Evolutionary conservation across 441 rosid genomes (phyloP).

Genomic region (Gossypium gossypioides): DNA sequence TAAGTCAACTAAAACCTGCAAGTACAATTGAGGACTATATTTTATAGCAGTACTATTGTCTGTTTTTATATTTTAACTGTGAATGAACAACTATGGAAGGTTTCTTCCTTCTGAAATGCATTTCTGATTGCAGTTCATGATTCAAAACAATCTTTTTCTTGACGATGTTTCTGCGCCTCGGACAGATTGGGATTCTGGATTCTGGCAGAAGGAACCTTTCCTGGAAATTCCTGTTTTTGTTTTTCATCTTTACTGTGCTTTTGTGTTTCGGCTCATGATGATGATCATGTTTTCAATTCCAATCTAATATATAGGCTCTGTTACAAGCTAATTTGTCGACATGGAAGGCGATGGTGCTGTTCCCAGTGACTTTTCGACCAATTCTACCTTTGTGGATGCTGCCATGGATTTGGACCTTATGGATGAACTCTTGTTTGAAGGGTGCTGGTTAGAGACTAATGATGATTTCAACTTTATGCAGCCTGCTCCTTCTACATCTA

Average conservation of each 20-base stretch:
- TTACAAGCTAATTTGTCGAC: conserved; percentile 23
- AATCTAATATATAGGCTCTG: conserved; percentile 19
- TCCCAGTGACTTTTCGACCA: conserved; percentile 32
- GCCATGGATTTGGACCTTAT: conserved; percentile 80
- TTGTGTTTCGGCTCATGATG: conserved; percentile 44
- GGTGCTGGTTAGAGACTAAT: conserved; percentile 69
- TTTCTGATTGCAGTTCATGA: conserved; percentile 44
- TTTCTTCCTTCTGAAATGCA: conserved; percentile 49
- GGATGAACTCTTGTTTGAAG: conserved; percentile 77
- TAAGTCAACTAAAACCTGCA: conserved; percentile 20
- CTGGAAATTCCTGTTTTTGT: conserved; percentile 58
- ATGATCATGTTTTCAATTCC: conserved; percentile 28
- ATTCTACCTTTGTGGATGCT: conserved; percentile 35
- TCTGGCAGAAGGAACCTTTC: conserved; percentile 43
- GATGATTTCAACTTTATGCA: conserved; percentile 36
- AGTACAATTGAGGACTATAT: conserved; percentile 12
- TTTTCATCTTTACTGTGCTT: conserved; percentile 48
- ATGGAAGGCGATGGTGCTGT: conserved; percentile 44
- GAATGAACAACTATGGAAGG: conserved; percentile 25
- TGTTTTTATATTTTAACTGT: neutral
- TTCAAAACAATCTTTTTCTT: conserved; percentile 38
- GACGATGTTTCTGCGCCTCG: conserved; percentile 55
- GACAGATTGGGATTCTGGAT: conserved; percentile 47
- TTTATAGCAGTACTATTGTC: neutral
- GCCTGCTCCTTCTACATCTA: conserved; percentile 23